A percentile compares a stretch with the other conserved stretches of the same genome.
These are phyloP conservation scores for Penicillium sp. DNA, from an alignment of 2,329 filamentous ascomycete genomes.

Conservation along the genomic window DNA sequence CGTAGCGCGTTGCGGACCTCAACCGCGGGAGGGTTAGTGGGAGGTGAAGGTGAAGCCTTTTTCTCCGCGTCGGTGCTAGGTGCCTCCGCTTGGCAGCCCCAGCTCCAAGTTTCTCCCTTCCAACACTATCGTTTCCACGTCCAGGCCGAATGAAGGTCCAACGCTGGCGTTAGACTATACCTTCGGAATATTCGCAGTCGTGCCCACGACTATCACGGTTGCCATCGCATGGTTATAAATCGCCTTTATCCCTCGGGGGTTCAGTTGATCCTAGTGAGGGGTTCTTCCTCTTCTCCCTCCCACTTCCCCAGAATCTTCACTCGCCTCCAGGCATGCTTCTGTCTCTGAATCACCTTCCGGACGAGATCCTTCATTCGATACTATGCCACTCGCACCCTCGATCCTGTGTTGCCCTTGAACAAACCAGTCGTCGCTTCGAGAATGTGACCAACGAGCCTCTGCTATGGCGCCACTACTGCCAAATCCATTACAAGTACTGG, in stretches of 20 bases:
- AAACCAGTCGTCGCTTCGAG: conserved; percentile 63
- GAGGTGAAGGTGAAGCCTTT: not conserved
- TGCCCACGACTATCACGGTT: not conserved
- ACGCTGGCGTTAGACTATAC: conserved; percentile 11
- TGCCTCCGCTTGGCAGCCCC: conserved; percentile 3
- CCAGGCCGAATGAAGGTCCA: conserved; percentile 6
- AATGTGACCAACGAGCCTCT: conserved; percentile 67
- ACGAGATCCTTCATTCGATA: conserved; percentile 82
- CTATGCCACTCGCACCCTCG: conserved; percentile 60
- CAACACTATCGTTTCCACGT: not conserved
- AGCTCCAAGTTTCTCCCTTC: not conserved
- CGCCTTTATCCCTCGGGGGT: not conserved
- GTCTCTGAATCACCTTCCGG: conserved; percentile 57
- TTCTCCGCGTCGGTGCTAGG: not conserved
- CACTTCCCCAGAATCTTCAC: not conserved
- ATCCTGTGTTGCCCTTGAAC: conserved; percentile 54
- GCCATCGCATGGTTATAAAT: conserved; percentile 1
- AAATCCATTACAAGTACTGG: conserved; percentile 71
- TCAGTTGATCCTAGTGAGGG: not conserved
- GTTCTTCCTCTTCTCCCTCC: not conserved
- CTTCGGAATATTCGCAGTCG: not conserved
- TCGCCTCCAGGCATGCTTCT: conserved; percentile 31
- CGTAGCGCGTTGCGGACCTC: not conserved
- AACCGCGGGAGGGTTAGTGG: not conserved
- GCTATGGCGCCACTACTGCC: conserved; percentile 78